phyloP scores from a whole-genome alignment of 2,329 filamentous ascomycete genomes.

The Chaetomiaceae sp. region DNA sequence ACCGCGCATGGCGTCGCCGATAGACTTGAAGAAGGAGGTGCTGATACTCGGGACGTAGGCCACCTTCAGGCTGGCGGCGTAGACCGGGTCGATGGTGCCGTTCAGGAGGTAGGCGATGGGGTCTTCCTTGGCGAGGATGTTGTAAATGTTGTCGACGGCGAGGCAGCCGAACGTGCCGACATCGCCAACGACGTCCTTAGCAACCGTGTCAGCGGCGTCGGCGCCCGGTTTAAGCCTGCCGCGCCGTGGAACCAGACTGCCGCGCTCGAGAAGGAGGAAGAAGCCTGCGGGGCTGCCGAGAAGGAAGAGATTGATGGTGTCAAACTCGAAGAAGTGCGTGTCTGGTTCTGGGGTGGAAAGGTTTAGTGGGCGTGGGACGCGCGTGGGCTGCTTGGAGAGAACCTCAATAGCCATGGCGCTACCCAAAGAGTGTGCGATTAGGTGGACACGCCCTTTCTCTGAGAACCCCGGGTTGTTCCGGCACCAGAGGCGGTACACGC shows the following conservation, averaged over 20 bases:
- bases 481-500: slow-evolving; percentile 94
- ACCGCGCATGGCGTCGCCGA: slow-evolving; percentile 53
- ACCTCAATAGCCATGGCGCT: slow-evolving; percentile 94
- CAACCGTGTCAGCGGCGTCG: slow-evolving; percentile 54
- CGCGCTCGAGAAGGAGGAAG: slow-evolving; percentile 79
- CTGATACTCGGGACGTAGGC: slow-evolving; percentile 73
- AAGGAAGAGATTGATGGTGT: slow-evolving; percentile 83
- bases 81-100: slow-evolving; percentile 75
- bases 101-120: slow-evolving; percentile 90
- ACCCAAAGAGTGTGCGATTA: slow-evolving; percentile 89
- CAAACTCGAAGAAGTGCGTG: slow-evolving; percentile 73
- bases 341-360: slow-evolving; percentile 35
- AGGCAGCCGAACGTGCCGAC: slow-evolving; percentile 80
- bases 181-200: slow-evolving; percentile 63
- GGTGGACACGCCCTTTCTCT: slow-evolving; percentile 74
- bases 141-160: slow-evolving; percentile 94
- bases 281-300: slow-evolving; percentile 88
- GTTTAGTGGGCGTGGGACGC: slow-evolving; percentile 46
- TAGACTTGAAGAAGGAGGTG: slow-evolving; percentile 56
- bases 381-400: slow-evolving; percentile 79
- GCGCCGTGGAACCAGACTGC: slow-evolving; percentile 64
- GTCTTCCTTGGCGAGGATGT: slow-evolving; percentile 66
- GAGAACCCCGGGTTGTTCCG: slow-evolving; percentile 84
- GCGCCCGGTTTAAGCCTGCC: slow-evolving; percentile 70
- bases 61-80: slow-evolving; percentile 68